These are phyloP conservation scores for Globisporangium megalacanthum DNA, from an alignment of 352 stramenopile genomes.

Conservation along the genomic window DNA sequence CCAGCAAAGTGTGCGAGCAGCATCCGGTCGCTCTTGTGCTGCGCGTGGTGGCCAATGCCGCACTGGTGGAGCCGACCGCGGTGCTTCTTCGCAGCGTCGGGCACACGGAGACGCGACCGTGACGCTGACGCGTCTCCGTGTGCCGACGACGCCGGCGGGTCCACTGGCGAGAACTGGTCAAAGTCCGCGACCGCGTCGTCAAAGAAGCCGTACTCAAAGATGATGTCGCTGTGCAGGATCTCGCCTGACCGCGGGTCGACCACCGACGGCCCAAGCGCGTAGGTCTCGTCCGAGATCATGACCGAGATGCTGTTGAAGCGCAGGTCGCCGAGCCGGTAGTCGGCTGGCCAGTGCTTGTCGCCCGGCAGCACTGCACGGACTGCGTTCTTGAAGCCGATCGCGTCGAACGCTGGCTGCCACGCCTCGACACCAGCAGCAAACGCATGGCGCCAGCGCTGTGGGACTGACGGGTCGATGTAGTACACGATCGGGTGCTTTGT, in stretches of 20 bases:
- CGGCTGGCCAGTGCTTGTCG: slow-evolving; percentile 64
- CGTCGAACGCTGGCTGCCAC: slow-evolving; percentile 78
- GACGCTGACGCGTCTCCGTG: neutral
- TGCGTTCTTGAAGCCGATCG: slow-evolving; percentile 60
- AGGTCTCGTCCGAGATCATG: slow-evolving; percentile 77
- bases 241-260: slow-evolving; percentile 77
- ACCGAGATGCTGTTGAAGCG: slow-evolving; percentile 85
- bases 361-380: slow-evolving; percentile 62
- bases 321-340: slow-evolving; percentile 82
- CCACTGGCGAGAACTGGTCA: slow-evolving; percentile 34
- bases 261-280: slow-evolving; percentile 58
- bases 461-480: slow-evolving; percentile 83
- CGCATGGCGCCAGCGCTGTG: slow-evolving; percentile 47
- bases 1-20: slow-evolving; percentile 29
- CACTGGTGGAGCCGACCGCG: slow-evolving; percentile 26
- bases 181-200: slow-evolving; percentile 57
- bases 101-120: neutral
- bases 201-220: slow-evolving; percentile 86
- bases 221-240: slow-evolving; percentile 84
- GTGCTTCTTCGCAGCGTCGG: neutral
- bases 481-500: slow-evolving; percentile 61
- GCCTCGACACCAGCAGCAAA: slow-evolving; percentile 62
- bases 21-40: slow-evolving; percentile 38
- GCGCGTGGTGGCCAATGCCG: slow-evolving; percentile 26
- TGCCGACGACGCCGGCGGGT: slow-evolving; percentile 15